phyloP scores from a whole-genome alignment of 768 basidiomycete genomes.

The Tubosaeta sp. region DNA sequence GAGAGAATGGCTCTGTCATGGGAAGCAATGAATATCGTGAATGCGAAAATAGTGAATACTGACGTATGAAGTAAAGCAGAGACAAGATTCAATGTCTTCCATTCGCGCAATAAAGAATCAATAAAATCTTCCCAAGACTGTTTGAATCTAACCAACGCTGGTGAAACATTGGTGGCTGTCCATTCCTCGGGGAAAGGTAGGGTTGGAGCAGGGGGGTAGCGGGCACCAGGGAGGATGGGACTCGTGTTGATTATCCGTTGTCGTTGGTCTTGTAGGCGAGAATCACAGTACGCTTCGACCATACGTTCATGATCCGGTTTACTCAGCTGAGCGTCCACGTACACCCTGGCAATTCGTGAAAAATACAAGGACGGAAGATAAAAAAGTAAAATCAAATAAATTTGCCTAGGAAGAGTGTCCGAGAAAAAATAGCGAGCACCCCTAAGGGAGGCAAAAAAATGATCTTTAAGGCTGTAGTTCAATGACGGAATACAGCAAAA shows the following conservation, averaged over 20 bases:
- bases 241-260: constrained; percentile 16
- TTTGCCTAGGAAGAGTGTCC: constrained; percentile 41
- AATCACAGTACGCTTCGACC: constrained; percentile 32
- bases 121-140: constrained; percentile 68
- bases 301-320: constrained; percentile 63
- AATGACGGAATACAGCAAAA: constrained; percentile 21
- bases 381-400: constrained; percentile 48
- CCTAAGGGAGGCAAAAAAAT: constrained; percentile 15
- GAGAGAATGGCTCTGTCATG: constrained; percentile 58
- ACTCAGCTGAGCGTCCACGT: constrained; percentile 75
- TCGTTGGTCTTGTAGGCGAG: constrained; percentile 11
- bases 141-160: constrained; percentile 61
- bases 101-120: constrained; percentile 64
- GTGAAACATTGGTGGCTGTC: constrained; percentile 49
- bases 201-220: constrained; percentile 13
- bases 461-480: constrained; percentile 10
- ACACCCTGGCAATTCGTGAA: constrained; percentile 69
- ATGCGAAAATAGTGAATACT: constrained; percentile 8
- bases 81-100: constrained; percentile 76
- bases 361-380: constrained; percentile 79
- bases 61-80: constrained; percentile 58
- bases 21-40: not conserved
- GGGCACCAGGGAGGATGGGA: constrained; percentile 27
- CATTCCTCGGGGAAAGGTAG: constrained; percentile 54
- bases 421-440: constrained; percentile 23